phyloP scores from a whole-genome alignment of 2,329 filamentous ascomycete species.

The Fusarium incarnatum region DNA sequence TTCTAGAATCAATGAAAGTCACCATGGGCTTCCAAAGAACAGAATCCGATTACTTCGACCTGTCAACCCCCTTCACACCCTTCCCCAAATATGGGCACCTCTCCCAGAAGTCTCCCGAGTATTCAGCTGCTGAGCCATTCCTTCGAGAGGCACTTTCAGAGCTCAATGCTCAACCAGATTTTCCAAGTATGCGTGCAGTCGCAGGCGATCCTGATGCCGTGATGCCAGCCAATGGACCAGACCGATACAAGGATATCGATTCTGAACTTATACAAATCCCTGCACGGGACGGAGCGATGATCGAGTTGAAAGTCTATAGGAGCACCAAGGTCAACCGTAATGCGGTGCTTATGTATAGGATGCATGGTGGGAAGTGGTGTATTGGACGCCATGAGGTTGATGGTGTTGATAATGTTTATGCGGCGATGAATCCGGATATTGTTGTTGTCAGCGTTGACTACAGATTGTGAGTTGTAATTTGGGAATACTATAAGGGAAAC shows the following conservation, averaged over 20 bases:
- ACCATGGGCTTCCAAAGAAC: conserved; percentile 30
- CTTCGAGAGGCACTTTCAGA: background rate
- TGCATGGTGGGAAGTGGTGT: conserved; percentile 43
- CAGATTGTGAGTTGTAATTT: conserved; percentile 11
- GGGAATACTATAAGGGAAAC: too few species aligned
- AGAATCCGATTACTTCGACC: conserved; percentile 23
- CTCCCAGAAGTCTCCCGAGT: conserved; percentile 23
- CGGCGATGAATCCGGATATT: conserved; percentile 25
- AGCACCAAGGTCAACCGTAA: conserved; percentile 5
- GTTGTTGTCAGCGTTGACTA: conserved; percentile 44
- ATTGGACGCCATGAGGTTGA: conserved; percentile 43
- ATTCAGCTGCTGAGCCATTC: background rate
- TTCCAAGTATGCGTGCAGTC: background rate
- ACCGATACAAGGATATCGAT: conserved; percentile 24
- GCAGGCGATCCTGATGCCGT: conserved; percentile 31
- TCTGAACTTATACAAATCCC: conserved; percentile 30
- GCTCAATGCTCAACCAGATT: background rate
- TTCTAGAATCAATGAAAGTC: background rate
- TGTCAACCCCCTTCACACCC: conserved; percentile 17
- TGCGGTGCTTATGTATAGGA: conserved; percentile 41
- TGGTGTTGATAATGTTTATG: conserved; percentile 40
- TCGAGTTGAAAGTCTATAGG: conserved; percentile 41
- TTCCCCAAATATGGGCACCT: conserved; percentile 39
- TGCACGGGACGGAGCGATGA: conserved; percentile 28
- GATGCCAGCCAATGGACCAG: conserved; percentile 34